Base-by-base conservation (phyloP, 2,329 filamentous ascomycete genomes). In the Sporothrix luriei region DNA sequence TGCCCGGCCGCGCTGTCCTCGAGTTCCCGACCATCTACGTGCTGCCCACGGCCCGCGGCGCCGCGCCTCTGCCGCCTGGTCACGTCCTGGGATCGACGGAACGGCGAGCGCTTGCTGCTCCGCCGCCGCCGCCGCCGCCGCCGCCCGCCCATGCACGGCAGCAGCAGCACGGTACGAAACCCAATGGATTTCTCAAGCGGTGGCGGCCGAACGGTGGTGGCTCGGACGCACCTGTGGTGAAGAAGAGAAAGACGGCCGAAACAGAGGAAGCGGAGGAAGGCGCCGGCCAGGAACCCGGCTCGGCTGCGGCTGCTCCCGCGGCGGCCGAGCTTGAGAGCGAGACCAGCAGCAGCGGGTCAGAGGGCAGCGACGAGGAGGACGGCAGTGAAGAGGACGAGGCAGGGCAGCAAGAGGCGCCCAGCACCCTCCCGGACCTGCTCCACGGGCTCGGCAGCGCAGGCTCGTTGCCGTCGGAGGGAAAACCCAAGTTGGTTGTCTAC, bases 21-120 rank as follows among this genome's bases (percentile, higher is more conserved):
- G 91, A 93, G 75, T 93, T 89, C 71, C 91, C 91, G 0, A 92
- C 90, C 0, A 82, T 93, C 14, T 88, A 90, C 75, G 84, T 86
- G 5, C 79, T 91, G 9, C 78, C 82, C 7, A 43, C 38, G 29
- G 52, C n/a, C n/a, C n/a, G 43, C 5, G 46, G 48, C 5, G 52
- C 11, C 0, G 69, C 77, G n/a, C 76, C 77, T 0, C 69, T 78
- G n/a, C 76, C 77, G 0, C 51, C 71, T 1, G 75, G 75, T 0
- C 74, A 73, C 59, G 54, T 72, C 0, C 55, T 76, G 1, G 76
- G 73, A 2, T 73, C 73, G 4, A 73, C 72, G 0, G 75, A 73
- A 51, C 74, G 75, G 24, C 69, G 72, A 9, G 68, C 14, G 33
- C 14, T 57, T 9, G 59, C 24, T 57, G 29, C 52, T 2, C 16